These are phyloP conservation scores for Fraxinus americana DNA, from an alignment of 257 asterid species.

Conservation along the genomic window DNA sequence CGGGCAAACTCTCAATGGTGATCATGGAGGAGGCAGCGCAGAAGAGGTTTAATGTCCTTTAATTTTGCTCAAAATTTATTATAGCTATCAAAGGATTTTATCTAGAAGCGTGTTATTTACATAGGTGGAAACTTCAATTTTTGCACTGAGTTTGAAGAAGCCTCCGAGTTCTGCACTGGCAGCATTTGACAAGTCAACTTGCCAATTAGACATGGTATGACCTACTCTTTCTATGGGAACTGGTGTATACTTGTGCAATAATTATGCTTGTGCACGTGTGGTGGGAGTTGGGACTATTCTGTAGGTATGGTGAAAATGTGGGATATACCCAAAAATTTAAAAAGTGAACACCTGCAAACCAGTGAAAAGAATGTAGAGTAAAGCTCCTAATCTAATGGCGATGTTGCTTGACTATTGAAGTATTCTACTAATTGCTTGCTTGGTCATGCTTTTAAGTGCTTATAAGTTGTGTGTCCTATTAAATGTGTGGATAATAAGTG, in stretches of 20 bases:
- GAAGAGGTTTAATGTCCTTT: constrained; percentile 70
- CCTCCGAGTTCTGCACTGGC: constrained; percentile 44
- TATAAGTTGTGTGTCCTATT: background rate
- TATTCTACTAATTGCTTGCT: background rate
- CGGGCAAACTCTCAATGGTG: constrained; percentile 95
- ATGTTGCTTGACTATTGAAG: background rate
- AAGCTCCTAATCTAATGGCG: background rate
- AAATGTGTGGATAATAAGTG: background rate
- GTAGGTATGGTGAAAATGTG: constrained; percentile 21
- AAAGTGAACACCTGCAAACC: background rate
- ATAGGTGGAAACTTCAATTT: constrained; percentile 91
- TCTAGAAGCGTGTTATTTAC: constrained; percentile 34
- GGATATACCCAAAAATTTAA: constrained; percentile 14
- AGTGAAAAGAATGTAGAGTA: constrained; percentile 12
- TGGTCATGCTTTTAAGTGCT: background rate
- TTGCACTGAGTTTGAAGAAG: constrained; percentile 75
- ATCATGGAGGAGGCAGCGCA: constrained; percentile 95
- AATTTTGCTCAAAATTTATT: constrained; percentile 19
- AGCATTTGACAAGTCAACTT: constrained; percentile 51
- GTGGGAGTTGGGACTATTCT: constrained; percentile 8
- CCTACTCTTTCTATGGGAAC: constrained; percentile 22
- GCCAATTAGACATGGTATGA: constrained; percentile 69
- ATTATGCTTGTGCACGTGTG: constrained; percentile 18
- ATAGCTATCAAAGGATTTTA: constrained; percentile 19
- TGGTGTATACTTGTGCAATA: background rate